These are phyloP conservation scores for Tulasnella sp. DNA, from an alignment of 768 basidiomycete species.

Conservation along the genomic window DNA sequence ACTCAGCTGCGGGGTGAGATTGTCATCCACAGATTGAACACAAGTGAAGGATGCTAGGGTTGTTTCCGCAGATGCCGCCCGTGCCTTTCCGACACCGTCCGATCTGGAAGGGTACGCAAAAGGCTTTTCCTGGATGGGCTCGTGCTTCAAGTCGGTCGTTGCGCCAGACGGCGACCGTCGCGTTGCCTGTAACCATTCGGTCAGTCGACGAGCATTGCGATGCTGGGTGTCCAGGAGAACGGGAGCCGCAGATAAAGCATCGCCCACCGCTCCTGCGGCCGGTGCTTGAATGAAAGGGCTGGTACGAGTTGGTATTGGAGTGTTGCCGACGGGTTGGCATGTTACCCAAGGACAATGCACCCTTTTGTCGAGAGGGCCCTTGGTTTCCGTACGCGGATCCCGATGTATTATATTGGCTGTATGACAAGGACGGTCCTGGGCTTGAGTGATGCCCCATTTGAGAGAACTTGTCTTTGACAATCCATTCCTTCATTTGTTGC, in stretches of 20 bases:
- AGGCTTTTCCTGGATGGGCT: background rate
- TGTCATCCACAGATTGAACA: background rate
- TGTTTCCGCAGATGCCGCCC: background rate
- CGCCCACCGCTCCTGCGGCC: background rate
- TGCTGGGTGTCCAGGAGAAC: too few relatives aligned
- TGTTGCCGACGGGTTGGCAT: too few relatives aligned
- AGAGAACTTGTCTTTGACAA: too few relatives aligned
- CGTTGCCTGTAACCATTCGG: background rate
- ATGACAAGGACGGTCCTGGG: too few relatives aligned
- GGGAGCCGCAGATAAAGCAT: background rate
- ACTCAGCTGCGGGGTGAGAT: background rate
- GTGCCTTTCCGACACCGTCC: background rate
- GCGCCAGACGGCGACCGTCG: background rate
- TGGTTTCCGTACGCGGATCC: too few relatives aligned
- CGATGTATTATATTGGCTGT: too few relatives aligned
- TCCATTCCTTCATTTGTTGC: too few relatives aligned
- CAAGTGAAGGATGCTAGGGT: background rate
- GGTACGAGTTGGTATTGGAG: too few relatives aligned
- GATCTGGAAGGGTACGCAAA: background rate
- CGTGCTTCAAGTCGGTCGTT: background rate
- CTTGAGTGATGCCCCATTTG: too few relatives aligned
- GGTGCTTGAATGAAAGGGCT: background rate
- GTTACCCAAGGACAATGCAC: too few relatives aligned
- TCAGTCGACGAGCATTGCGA: background rate
- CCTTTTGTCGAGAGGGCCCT: too few relatives aligned